phyloP scores from a whole-genome alignment of 2,329 filamentous ascomycete species.

The Drechslerella dactyloides region DNA sequence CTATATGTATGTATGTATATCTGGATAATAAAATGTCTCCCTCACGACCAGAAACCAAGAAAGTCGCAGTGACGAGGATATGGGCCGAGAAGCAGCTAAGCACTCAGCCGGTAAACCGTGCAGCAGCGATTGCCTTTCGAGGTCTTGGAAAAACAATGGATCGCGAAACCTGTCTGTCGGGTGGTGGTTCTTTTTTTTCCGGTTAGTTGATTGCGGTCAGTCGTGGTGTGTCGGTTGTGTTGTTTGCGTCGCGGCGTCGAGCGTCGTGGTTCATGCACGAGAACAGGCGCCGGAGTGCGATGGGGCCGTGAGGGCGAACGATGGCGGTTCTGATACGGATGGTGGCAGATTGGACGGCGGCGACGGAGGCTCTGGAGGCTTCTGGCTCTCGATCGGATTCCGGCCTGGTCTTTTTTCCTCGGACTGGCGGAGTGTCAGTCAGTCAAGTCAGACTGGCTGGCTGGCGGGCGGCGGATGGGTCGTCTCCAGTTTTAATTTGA shows the following conservation, averaged over 20 bases:
- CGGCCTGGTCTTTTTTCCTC: too few species aligned
- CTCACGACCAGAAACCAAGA: conserved; percentile 48
- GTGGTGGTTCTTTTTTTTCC: conserved; percentile 10
- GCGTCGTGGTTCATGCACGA: conserved; percentile 15
- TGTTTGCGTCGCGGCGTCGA: conserved; percentile 32
- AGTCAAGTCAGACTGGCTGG: too few species aligned
- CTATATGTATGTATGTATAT: not conserved
- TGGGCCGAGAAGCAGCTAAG: conserved; percentile 43
- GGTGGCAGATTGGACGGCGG: too few species aligned
- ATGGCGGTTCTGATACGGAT: too few species aligned
- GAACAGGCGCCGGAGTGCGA: conserved; percentile 4
- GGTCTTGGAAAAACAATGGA: conserved; percentile 13
- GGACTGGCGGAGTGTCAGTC: too few species aligned
- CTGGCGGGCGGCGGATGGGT: not conserved
- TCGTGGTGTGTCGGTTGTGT: conserved; percentile 37
- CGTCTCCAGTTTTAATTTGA: not conserved
- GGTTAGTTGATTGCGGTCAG: conserved; percentile 22
- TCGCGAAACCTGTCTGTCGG: not conserved
- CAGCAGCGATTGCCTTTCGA: conserved; percentile 26
- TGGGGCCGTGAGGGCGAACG: conserved; percentile 25
- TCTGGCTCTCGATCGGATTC: too few species aligned
- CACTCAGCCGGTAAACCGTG: conserved; percentile 41
- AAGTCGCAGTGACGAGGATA: conserved; percentile 47
- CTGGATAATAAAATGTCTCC: too few species aligned
- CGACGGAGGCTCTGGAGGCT: too few species aligned